Evolutionary conservation across 139 green algal genomes (phyloP), one percentile per base, ranked within the genome.

Genomic region (Spirogloea muscicola): DNA sequence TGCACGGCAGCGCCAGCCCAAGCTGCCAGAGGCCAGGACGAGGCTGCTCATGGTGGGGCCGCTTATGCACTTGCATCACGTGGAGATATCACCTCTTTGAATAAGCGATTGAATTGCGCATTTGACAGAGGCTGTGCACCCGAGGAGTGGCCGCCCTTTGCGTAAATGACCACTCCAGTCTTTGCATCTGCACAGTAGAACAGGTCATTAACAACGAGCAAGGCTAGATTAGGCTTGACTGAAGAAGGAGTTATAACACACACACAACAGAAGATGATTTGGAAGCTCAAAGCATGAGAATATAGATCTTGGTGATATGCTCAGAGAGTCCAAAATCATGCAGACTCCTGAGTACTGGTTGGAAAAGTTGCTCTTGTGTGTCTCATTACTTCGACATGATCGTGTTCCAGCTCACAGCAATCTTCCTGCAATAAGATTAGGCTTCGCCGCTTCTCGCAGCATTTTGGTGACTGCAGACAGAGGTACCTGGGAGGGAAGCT

Each of bases 1-100:
- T 62, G 59, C 10, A 29, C 59, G 33, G 27, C n/a, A n/a, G n/a
- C n/a, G n/a, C n/a, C n/a, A n/a, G n/a, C n/a, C n/a, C n/a, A n/a
- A n/a, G n/a, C n/a, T n/a, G n/a, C n/a, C n/a, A n/a, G n/a, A n/a
- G n/a, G n/a, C n/a, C n/a, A n/a, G n/a, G n/a, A n/a, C n/a, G n/a
- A n/a, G n/a, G n/a, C n/a, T n/a, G n/a, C n/a, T n/a, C n/a, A n/a
- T n/a, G n/a, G n/a, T n/a, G n/a, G n/a, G n/a, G n/a, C n/a, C n/a
- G n/a, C n/a, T n/a, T n/a, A n/a, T n/a, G n/a, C n/a, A n/a, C n/a
- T n/a, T n/a, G n/a, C n/a, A n/a, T n/a, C n/a, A n/a, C n/a, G n/a
- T n/a, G n/a, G n/a, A n/a, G n/a, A n/a, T n/a, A n/a, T n/a, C n/a
- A 68, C 59, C 59, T 68, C 59, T 68, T 68, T 68, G 59, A 68